Percentiles rank a stretch among this genome's conserved stretches.
These are phyloP conservation scores for Rhazya stricta DNA, from an alignment of 257 asterid genomes.

Conservation along the genomic window DNA sequence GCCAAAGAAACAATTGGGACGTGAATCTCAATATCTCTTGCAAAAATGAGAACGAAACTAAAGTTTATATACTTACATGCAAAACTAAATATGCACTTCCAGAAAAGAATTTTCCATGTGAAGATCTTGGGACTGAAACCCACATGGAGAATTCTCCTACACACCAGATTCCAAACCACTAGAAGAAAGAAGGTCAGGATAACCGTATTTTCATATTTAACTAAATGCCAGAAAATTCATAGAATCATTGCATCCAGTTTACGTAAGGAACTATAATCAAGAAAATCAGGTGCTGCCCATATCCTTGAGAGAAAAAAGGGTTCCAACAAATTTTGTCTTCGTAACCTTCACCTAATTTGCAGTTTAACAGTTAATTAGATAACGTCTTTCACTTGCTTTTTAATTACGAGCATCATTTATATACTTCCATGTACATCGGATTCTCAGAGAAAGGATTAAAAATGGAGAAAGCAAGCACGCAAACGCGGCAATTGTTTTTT, in stretches of 20 bases:
- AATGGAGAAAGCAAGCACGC: not conserved
- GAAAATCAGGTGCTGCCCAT: not conserved
- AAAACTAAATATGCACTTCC: constrained; percentile 79
- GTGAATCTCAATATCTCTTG: not conserved
- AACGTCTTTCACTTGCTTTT: not conserved
- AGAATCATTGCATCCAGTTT: no score
- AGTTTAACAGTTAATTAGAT: not conserved
- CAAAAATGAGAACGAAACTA: not conserved
- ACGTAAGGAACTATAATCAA: not conserved
- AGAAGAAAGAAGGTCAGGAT: constrained; percentile 35
- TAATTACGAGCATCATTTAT: no score
- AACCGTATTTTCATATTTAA: constrained; percentile 5
- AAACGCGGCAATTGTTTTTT: no score
- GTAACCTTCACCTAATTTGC: not conserved
- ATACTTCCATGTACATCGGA: not conserved
- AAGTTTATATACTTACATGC: constrained; percentile 39
- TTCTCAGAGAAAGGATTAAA: not conserved
- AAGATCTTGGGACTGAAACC: constrained; percentile 53
- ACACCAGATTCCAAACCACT: constrained; percentile 91
- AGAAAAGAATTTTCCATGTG: constrained; percentile 63
- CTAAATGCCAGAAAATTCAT: constrained; percentile 5
- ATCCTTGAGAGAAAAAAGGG: not conserved
- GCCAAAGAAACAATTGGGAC: not conserved
- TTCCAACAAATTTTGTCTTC: not conserved
- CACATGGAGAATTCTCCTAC: constrained; percentile 60